These are phyloP conservation scores for Anthracocystis setariae DNA, from an alignment of 1,284 basidiomycete species.

Conservation along the genomic window DNA sequence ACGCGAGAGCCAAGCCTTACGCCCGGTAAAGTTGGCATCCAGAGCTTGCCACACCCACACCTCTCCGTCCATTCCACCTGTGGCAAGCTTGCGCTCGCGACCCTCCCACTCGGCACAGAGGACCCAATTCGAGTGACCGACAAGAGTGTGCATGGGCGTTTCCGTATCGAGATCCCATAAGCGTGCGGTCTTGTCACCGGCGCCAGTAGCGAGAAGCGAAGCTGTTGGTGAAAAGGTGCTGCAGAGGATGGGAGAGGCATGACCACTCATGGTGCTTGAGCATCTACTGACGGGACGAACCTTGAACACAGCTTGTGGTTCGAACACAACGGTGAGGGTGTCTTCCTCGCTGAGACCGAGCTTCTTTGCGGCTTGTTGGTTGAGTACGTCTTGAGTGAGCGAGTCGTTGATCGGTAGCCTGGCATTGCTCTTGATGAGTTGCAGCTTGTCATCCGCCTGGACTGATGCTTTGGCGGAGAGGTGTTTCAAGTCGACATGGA, in stretches of 20 bases:
- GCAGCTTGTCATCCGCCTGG: conserved; percentile 9
- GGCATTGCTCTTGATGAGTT: conserved; percentile 48
- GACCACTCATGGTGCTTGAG: conserved; percentile 84
- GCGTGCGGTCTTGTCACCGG: conserved; percentile 90
- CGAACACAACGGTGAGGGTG: conserved; percentile 64
- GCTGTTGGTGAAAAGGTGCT: conserved; percentile 95
- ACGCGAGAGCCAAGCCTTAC: conserved; percentile 55
- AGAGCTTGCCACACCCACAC: conserved; percentile 65
- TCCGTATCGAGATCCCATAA: conserved; percentile 96
- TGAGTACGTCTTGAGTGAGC: conserved; percentile 58
- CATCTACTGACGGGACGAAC: conserved; percentile 93
- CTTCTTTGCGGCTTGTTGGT: conserved; percentile 50
- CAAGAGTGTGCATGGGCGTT: conserved; percentile 85
- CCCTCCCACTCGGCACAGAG: conserved; percentile 97
- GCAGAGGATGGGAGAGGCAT: conserved; percentile 91
- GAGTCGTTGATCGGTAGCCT: conserved; percentile 58
- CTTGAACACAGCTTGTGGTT: conserved; percentile 92
- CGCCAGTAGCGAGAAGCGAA: conserved; percentile 88
- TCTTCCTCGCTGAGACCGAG: conserved; percentile 64
- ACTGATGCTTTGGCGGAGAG: conserved; percentile 23
- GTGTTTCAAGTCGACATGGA: conserved; percentile 59
- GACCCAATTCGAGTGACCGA: conserved; percentile 94
- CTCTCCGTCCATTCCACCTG: conserved; percentile 71
- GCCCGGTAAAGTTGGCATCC: conserved; percentile 47
- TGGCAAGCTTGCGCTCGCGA: conserved; percentile 86